phyloP scores from a whole-genome alignment of 805 yeast species.

The Sungouiella blattae region DNA sequence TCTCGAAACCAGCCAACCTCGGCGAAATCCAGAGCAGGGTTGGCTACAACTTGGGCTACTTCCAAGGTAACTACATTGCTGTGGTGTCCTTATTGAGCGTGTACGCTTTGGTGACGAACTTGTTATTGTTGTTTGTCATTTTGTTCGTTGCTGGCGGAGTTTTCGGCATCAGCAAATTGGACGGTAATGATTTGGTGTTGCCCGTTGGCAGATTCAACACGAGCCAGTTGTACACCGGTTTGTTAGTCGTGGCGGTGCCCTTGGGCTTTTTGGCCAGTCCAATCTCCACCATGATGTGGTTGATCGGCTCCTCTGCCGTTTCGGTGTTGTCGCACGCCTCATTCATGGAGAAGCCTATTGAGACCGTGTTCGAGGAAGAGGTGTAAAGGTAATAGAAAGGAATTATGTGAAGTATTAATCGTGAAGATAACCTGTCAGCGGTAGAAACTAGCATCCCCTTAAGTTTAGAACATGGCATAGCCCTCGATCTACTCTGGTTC shows the following conservation, averaged over 20 bases:
- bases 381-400: no score
- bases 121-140: conserved; percentile 79
- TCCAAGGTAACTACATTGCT: conserved; percentile 78
- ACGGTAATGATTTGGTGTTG: conserved; percentile 78
- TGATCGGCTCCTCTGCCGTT: conserved; percentile 79
- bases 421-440: no score
- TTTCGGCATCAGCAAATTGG: conserved; percentile 70
- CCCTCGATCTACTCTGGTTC: not conserved
- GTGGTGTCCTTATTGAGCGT: conserved; percentile 69
- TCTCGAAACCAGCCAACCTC: conserved; percentile 87
- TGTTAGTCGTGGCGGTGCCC: conserved; percentile 73
- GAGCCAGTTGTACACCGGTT: conserved; percentile 79
- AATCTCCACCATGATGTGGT: conserved; percentile 85
- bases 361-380: conserved; percentile 88
- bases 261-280: conserved; percentile 88
- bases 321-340: conserved; percentile 83
- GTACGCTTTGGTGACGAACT: conserved; percentile 85
- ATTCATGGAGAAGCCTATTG: conserved; percentile 91
- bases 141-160: conserved; percentile 68
- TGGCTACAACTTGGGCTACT: conserved; percentile 80
- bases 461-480: no score
- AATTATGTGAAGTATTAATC: no score
- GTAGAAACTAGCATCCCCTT: no score
- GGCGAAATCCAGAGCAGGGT: conserved; percentile 88
- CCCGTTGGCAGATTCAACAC: conserved; percentile 71